These are phyloP conservation scores for Termitomyces sp. DNA, from an alignment of 1,284 basidiomycete species.

Conservation along the genomic window DNA sequence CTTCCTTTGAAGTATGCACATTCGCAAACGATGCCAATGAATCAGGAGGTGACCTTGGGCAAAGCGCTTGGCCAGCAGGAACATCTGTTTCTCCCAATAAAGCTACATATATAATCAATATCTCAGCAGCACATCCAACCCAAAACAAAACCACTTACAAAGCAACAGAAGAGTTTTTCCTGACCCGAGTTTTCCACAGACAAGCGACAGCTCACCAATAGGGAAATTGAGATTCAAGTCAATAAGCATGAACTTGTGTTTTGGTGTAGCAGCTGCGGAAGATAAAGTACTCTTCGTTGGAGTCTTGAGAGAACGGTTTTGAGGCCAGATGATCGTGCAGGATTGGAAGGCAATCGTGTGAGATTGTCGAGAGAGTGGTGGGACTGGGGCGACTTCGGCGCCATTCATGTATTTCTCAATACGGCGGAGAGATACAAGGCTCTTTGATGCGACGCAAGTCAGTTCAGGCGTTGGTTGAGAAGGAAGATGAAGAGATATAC, in stretches of 20 bases:
- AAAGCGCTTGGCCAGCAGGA: constrained; percentile 72
- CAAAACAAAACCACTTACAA: constrained; percentile 30
- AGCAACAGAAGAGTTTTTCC: constrained; percentile 81
- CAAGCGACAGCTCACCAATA: constrained; percentile 64
- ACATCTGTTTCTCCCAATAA: constrained; percentile 91
- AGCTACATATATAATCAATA: constrained; percentile 34
- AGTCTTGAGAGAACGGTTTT: constrained; percentile 46
- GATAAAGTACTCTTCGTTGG: constrained; percentile 38
- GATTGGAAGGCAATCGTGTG: constrained; percentile 70
- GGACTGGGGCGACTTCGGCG: constrained; percentile 62
- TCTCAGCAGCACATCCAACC: background rate
- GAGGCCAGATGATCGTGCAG: constrained; percentile 88
- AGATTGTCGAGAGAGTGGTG: constrained; percentile 50
- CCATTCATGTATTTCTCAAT: constrained; percentile 86
- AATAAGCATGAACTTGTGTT: constrained; percentile 74
- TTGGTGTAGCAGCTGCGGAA: constrained; percentile 67
- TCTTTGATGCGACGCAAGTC: constrained; percentile 31
- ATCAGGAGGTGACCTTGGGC: constrained; percentile 82
- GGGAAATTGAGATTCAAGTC: constrained; percentile 82
- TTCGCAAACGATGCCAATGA: constrained; percentile 57
- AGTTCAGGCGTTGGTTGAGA: background rate
- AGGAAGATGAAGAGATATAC: constrained; percentile 25
- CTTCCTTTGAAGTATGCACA: constrained; percentile 38
- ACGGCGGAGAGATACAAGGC: constrained; percentile 81
- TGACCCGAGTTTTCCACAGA: constrained; percentile 72